Conservation (phyloP, 1,284 basidiomycete species). For the Cryptococcus deneoformans region DNA sequence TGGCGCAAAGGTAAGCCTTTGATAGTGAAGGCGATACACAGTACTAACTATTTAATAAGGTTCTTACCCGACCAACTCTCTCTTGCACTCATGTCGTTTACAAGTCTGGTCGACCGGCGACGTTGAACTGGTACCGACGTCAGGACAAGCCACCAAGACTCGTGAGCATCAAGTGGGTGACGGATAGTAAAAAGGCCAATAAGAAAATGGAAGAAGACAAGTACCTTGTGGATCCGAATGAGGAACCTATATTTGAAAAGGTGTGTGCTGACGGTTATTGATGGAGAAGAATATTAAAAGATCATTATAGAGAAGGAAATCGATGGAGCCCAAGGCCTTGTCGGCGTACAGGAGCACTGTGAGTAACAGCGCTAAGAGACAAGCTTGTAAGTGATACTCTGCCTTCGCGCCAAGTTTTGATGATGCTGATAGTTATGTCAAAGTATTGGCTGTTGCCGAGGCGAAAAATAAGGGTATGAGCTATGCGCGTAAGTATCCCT, state of each 20-base stretch:
- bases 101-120: conserved; percentile 79
- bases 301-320: conserved; percentile 54
- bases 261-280: conserved; percentile 46
- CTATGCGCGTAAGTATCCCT: too few species aligned
- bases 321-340: conserved; percentile 56
- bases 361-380: neutral
- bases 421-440: neutral
- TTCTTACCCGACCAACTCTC: conserved; percentile 50
- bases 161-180: conserved; percentile 90
- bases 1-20: conserved; percentile 68
- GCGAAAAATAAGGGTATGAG: conserved; percentile 32
- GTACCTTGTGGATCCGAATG: conserved; percentile 66
- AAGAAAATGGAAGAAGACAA: conserved; percentile 62
- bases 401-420: neutral
- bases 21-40: neutral
- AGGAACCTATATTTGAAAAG: conserved; percentile 67
- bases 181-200: conserved; percentile 73
- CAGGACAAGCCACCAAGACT: conserved; percentile 58
- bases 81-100: conserved; percentile 84
- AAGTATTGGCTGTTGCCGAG: conserved; percentile 15
- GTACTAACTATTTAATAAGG: conserved; percentile 45
- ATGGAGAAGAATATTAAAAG: neutral
- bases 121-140: conserved; percentile 68
- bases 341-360: too few species aligned
- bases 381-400: conserved; percentile 10